Conservation (phyloP, 2,329 filamentous ascomycete genomes). For the Fusarium coffeatum region DNA sequence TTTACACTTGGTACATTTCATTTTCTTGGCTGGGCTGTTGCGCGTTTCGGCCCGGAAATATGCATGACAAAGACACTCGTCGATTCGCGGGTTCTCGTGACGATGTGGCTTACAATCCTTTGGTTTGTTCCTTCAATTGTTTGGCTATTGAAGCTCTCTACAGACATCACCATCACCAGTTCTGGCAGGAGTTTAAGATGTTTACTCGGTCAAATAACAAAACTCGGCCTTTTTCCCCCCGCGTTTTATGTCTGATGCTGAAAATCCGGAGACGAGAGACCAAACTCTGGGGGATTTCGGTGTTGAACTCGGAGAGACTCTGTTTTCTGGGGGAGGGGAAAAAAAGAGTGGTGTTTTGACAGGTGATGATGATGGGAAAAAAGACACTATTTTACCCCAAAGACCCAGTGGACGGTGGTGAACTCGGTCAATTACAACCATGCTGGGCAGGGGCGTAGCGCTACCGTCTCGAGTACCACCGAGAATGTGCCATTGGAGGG, state of each 20-base stretch:
- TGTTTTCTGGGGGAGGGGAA: constrained; percentile 30
- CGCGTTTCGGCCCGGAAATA: constrained; percentile 45
- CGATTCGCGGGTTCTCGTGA: constrained; percentile 39
- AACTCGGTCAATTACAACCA: constrained; percentile 48
- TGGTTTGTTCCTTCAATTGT: too few relatives aligned
- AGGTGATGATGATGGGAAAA: not conserved
- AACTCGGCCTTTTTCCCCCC: constrained; percentile 32
- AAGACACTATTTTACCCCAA: constrained; percentile 19
- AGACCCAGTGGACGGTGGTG: constrained; percentile 26
- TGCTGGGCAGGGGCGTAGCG: constrained; percentile 44
- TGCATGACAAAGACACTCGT: constrained; percentile 36
- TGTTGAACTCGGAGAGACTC: constrained; percentile 42
- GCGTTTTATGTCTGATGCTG: constrained; percentile 4
- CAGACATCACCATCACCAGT: not conserved
- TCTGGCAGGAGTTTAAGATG: not conserved
- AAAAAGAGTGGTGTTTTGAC: constrained; percentile 4
- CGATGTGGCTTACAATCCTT: constrained; percentile 19
- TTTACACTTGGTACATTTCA: not conserved
- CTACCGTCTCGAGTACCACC: constrained; percentile 48
- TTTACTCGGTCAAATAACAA: constrained; percentile 14
- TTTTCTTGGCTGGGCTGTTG: constrained; percentile 4
- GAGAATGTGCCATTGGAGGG: constrained; percentile 50
- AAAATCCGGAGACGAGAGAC: constrained; percentile 25
- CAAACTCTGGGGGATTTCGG: constrained; percentile 40
- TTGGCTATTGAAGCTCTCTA: not conserved